phyloP scores from a whole-genome alignment of 257 asterid species.

The Solanum neorickii region DNA sequence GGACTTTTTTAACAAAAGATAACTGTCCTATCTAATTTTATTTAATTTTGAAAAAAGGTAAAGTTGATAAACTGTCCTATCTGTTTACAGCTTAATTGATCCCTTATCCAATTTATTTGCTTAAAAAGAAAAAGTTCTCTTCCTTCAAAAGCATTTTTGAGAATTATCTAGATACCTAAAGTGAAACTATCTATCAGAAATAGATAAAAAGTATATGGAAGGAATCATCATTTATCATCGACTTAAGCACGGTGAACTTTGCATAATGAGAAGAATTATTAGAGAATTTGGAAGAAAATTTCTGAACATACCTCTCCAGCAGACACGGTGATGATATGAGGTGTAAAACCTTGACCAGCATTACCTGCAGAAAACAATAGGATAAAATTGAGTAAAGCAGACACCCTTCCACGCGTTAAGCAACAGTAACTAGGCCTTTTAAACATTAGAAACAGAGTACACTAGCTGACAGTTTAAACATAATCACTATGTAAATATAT shows the following conservation, averaged over 20 bases:
- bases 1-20: background rate
- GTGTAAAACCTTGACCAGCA: slow-evolving; percentile 38
- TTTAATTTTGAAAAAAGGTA: background rate
- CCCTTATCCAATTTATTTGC: background rate
- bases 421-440: background rate
- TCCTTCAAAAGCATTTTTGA: background rate
- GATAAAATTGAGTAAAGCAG: background rate
- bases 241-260: background rate
- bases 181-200: background rate
- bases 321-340: slow-evolving; percentile 38
- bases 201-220: background rate
- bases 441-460: background rate
- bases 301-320: slow-evolving; percentile 46
- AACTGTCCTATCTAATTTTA: background rate
- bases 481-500: background rate
- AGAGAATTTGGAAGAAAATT: background rate
- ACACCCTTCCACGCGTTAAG: background rate
- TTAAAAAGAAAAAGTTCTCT: background rate
- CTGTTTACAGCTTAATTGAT: background rate
- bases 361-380: slow-evolving; percentile 28
- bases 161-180: background rate
- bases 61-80: background rate
- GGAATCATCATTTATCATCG: background rate
- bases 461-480: background rate
- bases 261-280: background rate